Percentiles rank a stretch among this genome's conserved stretches.
These are phyloP conservation scores for Comarum palustre DNA, from an alignment of 306 rosid species.

Conservation along the genomic window DNA sequence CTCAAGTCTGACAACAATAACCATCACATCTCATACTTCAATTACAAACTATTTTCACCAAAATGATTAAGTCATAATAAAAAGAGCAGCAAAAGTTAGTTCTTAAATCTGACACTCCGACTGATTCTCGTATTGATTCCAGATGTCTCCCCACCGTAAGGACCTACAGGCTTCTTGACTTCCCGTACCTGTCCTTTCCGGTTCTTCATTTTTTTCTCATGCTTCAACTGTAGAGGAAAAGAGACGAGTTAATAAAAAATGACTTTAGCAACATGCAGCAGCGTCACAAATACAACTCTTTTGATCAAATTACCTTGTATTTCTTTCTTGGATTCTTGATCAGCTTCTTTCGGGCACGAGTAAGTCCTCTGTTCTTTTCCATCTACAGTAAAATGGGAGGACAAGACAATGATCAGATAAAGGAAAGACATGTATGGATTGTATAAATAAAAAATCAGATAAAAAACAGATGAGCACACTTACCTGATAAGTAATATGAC, in stretches of 20 bases:
- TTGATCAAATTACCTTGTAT: constrained; percentile 59
- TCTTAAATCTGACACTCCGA: constrained; percentile 57
- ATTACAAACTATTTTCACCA: not conserved
- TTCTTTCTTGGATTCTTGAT: constrained; percentile 91
- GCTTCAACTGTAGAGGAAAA: constrained; percentile 53
- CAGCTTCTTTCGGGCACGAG: constrained; percentile 61
- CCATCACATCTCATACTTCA: not conserved
- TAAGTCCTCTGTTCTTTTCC: constrained; percentile 78
- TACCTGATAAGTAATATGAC: constrained; percentile 62
- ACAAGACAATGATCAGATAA: constrained; percentile 2
- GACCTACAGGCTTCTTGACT: constrained; percentile 46
- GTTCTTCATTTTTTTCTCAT: constrained; percentile 53
- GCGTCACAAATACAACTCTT: not conserved
- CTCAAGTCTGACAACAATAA: not conserved
- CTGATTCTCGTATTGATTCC: constrained; percentile 75
- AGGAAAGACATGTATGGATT: not conserved
- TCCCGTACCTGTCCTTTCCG: constrained; percentile 68
- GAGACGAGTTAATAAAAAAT: not conserved
- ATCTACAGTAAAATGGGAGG: constrained; percentile 41
- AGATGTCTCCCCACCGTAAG: constrained; percentile 71
- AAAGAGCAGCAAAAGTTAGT: constrained; percentile 14
- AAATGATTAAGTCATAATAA: not conserved
- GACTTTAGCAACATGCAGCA: not conserved
- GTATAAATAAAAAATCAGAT: not conserved
- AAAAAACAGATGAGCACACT: not conserved